Base-by-base conservation (phyloP, 1,139 yeast species). In the Trichomonascaceae sp. region DNA sequence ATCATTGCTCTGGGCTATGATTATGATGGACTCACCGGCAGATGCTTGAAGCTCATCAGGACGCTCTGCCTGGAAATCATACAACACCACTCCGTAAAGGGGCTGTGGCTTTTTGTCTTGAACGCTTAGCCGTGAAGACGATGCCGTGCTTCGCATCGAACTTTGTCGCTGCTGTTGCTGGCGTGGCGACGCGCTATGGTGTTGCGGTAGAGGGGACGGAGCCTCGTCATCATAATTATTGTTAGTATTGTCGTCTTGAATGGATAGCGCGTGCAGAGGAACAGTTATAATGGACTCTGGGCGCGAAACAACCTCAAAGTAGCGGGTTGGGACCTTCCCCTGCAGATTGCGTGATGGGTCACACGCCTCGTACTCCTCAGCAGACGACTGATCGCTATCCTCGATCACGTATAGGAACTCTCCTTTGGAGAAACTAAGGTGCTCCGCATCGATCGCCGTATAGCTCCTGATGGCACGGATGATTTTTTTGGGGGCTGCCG, bases 1-100 rank as follows among this genome's bases (percentile, higher is more conserved):
- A 46, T 69, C 82, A 39, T 84, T 89, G 51, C 89, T 93, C 57
- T 87, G 96, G 2, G 98, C 98, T 57, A 95, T 89, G 13, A 89
- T 74, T 28, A 85, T 81, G 45, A 89, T 70, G 47, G 82, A 79
- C 51, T 89, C 98, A 26, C 96, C 97, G 1, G 82, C 84, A 23
- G 57, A 50, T 3, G 89, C 82, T 43, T 78, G 78, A 44, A 89
- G 67, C 56, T 89, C 98, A 58, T 89, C 97, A 4, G 73, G 58
- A 37, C 95, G 69, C 59, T 89, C 96, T 4, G 97, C 96, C 42
- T 66, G 69, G 56, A 89, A 89, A 48, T 81, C 93, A 53, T 76
- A 89, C 37, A 84, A 64, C 4, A 76, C 78, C 34, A 74, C 63
- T 2, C 82, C 85, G 47, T 76, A 76, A 16, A 77, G 53, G 2